Evolutionary conservation across 768 basidiomycete species (phyloP).

Genomic region (Tylopilus plumbeoviolaceoides): DNA sequence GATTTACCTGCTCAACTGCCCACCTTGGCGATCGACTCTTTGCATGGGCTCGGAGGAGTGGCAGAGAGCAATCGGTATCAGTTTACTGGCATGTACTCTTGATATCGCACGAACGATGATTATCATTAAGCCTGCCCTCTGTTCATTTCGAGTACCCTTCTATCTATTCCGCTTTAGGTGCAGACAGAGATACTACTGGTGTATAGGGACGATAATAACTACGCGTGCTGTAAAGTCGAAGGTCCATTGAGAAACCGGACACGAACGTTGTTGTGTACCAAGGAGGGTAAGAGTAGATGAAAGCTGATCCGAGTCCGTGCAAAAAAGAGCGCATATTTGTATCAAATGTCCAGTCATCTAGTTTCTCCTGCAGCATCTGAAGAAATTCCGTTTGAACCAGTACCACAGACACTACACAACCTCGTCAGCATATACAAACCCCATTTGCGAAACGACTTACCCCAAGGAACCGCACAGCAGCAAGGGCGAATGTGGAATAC

Average conservation of each 20-base stretch:
- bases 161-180: slow-evolving; percentile 22
- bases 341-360: slow-evolving; percentile 29
- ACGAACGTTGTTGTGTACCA: slow-evolving; percentile 18
- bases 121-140: slow-evolving; percentile 14
- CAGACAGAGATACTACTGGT: slow-evolving; percentile 22
- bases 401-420: slow-evolving; percentile 67
- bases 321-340: slow-evolving; percentile 16
- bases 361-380: slow-evolving; percentile 75
- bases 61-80: slow-evolving; percentile 28
- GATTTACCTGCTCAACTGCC: slow-evolving; percentile 15
- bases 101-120: slow-evolving; percentile 4
- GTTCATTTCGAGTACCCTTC: slow-evolving; percentile 19
- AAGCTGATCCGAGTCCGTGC: slow-evolving; percentile 21
- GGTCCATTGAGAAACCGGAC: neutral
- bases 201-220: slow-evolving; percentile 12
- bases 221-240: slow-evolving; percentile 4
- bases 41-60: slow-evolving; percentile 7
- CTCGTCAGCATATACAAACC: slow-evolving; percentile 1
- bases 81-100: slow-evolving; percentile 60
- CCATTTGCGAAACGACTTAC: slow-evolving; percentile 41
- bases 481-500: slow-evolving; percentile 72
- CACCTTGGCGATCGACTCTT: slow-evolving; percentile 14
- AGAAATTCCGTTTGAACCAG: slow-evolving; percentile 79
- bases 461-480: slow-evolving; percentile 69
- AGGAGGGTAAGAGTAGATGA: slow-evolving; percentile 35